Conservation (phyloP, 768 basidiomycete species). For the Gymnopilus junonius region DNA sequence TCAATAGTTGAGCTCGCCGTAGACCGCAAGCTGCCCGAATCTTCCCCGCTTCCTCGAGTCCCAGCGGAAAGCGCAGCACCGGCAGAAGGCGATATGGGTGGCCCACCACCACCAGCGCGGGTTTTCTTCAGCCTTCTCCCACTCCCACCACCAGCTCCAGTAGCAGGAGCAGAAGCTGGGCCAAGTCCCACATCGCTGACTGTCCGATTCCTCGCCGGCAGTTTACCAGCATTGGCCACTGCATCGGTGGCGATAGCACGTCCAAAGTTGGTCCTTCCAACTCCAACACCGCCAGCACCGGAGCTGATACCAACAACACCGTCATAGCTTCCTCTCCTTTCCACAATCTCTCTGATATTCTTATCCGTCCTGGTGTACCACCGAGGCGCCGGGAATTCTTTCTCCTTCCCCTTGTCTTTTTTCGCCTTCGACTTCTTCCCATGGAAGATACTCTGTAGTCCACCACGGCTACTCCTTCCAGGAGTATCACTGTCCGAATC, state of each 20-base stretch:
- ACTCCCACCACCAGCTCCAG: background rate
- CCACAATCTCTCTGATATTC: slow-evolving; percentile 22
- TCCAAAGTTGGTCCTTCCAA: background rate
- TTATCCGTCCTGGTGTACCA: slow-evolving; percentile 31
- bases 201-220: slow-evolving; percentile 8
- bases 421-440: background rate
- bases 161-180: background rate
- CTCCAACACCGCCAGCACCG: background rate
- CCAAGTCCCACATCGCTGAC: slow-evolving; percentile 19
- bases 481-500: slow-evolving; percentile 14
- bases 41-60: background rate
- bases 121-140: slow-evolving; percentile 24
- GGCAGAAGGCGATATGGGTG: slow-evolving; percentile 9
- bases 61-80: background rate
- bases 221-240: slow-evolving; percentile 7
- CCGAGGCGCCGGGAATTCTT: slow-evolving; percentile 1
- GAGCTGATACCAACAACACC: background rate
- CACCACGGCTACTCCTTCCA: background rate
- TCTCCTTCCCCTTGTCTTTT: background rate
- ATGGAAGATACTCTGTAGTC: slow-evolving; percentile 14
- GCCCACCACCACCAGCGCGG: slow-evolving; percentile 6
- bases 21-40: background rate
- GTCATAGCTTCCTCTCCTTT: slow-evolving; percentile 21
- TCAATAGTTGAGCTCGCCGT: background rate
- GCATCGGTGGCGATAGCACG: slow-evolving; percentile 13